A percentile compares a stretch with the other conserved stretches of the same genome.
Evolutionary conservation across 2,329 filamentous ascomycete genomes (phyloP).

Genomic region (Drechslera avenae): DNA sequence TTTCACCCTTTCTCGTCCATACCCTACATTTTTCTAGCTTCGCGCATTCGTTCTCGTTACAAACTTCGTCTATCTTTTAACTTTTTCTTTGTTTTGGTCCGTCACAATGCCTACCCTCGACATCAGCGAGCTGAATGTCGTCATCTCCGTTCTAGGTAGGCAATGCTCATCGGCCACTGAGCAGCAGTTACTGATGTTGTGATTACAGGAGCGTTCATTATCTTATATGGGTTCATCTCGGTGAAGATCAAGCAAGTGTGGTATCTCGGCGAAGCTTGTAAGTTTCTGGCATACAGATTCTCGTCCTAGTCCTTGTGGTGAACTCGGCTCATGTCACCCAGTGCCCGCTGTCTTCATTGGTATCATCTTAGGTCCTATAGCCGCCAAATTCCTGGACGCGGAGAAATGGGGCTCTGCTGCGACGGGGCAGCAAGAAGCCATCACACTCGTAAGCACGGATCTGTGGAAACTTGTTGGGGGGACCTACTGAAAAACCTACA

Average conservation of each 20-base stretch:
- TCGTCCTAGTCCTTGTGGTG: background rate
- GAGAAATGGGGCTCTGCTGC: constrained; percentile 46
- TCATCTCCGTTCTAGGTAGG: constrained; percentile 54
- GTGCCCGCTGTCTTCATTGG: constrained; percentile 58
- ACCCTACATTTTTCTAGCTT: background rate
- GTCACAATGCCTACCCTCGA: constrained; percentile 55
- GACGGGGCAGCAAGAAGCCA: constrained; percentile 43
- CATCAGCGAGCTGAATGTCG: constrained; percentile 60
- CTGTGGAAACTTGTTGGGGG: background rate
- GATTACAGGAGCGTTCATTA: constrained; percentile 52
- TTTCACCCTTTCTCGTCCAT: background rate
- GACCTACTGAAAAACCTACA: constrained; percentile 16
- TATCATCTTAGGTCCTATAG: constrained; percentile 60
- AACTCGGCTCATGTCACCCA: constrained; percentile 1
- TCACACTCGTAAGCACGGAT: constrained; percentile 48
- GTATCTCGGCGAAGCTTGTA: constrained; percentile 59
- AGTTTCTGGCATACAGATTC: constrained; percentile 42
- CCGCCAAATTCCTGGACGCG: constrained; percentile 59
- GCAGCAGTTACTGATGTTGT: background rate
- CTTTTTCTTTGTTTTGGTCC: background rate
- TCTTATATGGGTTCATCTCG: constrained; percentile 58
- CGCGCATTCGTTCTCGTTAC: constrained; percentile 2
- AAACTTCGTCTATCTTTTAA: background rate
- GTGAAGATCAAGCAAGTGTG: constrained; percentile 60
- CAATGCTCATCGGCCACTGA: background rate